Evolutionary conservation across 768 basidiomycete genomes (phyloP).

Genomic region (Calocera viscosa): DNA sequence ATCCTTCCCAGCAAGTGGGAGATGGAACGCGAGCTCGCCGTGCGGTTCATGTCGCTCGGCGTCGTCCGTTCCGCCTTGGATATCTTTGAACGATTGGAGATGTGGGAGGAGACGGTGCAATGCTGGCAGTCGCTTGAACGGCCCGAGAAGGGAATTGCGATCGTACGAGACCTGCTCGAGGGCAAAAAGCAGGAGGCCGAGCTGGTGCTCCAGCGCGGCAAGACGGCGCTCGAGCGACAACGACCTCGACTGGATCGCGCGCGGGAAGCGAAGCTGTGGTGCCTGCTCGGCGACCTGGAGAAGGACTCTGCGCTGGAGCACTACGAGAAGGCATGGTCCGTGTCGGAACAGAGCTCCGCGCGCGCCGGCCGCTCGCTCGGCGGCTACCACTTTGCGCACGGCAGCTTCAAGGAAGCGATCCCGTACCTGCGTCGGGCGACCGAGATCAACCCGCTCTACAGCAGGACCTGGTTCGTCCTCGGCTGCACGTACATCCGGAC

Average conservation of each 20-base stretch:
- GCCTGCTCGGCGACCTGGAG: conserved; percentile 86
- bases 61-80: conserved; percentile 82
- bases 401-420: conserved; percentile 51
- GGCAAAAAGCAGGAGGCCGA: conserved; percentile 69
- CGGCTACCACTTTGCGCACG: conserved; percentile 60
- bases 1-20: conserved; percentile 86
- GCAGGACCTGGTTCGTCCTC: conserved; percentile 92
- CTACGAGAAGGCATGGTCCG: conserved; percentile 72
- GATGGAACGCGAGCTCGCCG: conserved; percentile 80
- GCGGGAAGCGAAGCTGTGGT: conserved; percentile 86
- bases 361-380: conserved; percentile 88
- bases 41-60: conserved; percentile 70
- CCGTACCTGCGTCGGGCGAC: conserved; percentile 60
- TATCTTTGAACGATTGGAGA: conserved; percentile 87
- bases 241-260: conserved; percentile 44
- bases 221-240: conserved; percentile 34
- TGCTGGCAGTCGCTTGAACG: conserved; percentile 77
- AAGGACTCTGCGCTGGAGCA: conserved; percentile 53
- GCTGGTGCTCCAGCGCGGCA: conserved; percentile 48
- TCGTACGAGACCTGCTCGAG: conserved; percentile 76
- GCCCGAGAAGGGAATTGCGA: conserved; percentile 58
- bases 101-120: conserved; percentile 95
- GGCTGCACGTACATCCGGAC: conserved; percentile 76
- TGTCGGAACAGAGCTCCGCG: conserved; percentile 69
- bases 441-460: conserved; percentile 73